Conservation (phyloP, 148 eudicot species). For the Camellia granthamiana region DNA sequence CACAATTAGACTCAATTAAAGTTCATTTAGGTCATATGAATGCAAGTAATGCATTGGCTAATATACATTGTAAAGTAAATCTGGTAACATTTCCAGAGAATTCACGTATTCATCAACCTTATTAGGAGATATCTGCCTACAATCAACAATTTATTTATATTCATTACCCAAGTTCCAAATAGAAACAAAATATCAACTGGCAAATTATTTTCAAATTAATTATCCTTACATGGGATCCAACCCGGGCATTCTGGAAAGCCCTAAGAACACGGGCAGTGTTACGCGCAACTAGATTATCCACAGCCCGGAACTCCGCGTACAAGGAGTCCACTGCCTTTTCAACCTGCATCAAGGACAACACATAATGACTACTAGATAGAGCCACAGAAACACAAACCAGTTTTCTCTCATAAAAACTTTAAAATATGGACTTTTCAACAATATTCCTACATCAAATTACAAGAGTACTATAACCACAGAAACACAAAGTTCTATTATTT, state of each 20-base stretch:
- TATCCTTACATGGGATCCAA: conserved; percentile 81
- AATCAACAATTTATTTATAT: neutral
- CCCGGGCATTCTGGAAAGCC: conserved; percentile 84
- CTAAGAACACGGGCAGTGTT: conserved; percentile 78
- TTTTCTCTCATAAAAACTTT: neutral
- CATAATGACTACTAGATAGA: neutral
- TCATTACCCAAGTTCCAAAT: conserved; percentile 2
- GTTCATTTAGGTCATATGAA: neutral
- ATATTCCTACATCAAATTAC: too few species aligned
- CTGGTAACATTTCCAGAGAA: neutral
- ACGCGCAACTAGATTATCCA: conserved; percentile 82
- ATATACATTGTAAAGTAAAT: neutral
- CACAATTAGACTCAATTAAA: neutral
- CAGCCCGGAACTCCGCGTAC: conserved; percentile 69
- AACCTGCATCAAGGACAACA: conserved; percentile 40
- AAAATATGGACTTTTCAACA: neutral
- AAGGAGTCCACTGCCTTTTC: conserved; percentile 71
- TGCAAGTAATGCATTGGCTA: neutral
- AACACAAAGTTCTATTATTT: too few species aligned
- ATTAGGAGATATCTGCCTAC: neutral
- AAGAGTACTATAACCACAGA: too few species aligned
- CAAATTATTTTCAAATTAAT: neutral
- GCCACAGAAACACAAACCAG: neutral
- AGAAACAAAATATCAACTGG: neutral
- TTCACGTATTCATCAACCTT: neutral